These are phyloP conservation scores for Fusarium sublunatum DNA, from an alignment of 2,329 filamentous ascomycete species.

Conservation along the genomic window DNA sequence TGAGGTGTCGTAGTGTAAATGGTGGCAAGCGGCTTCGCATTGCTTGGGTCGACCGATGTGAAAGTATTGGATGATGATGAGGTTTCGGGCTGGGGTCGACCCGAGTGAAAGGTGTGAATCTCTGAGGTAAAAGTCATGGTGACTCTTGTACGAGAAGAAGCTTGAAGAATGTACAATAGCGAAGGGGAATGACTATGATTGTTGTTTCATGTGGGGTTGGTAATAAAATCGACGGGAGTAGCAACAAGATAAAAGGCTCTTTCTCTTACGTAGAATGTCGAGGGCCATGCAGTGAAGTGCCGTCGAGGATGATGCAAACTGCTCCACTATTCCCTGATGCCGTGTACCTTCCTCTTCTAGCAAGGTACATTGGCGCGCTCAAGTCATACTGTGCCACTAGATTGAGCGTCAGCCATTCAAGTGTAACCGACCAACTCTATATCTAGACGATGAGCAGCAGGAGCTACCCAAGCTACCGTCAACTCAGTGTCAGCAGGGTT, in stretches of 20 bases:
- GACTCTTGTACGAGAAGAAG: background rate
- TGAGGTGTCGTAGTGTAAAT: conserved; percentile 75
- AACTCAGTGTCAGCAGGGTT: background rate
- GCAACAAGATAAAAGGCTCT: conserved; percentile 9
- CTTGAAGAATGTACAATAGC: too few species aligned
- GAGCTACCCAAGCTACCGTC: conserved; percentile 2
- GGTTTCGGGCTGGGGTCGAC: conserved; percentile 69
- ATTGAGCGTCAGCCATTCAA: conserved; percentile 3
- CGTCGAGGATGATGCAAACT: background rate
- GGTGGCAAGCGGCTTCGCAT: conserved; percentile 73
- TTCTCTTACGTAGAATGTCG: background rate
- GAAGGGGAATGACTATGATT: too few species aligned
- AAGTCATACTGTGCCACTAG: conserved; percentile 19
- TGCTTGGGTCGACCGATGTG: conserved; percentile 79
- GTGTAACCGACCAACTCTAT: background rate
- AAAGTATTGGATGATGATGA: conserved; percentile 72
- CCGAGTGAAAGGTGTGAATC: conserved; percentile 79
- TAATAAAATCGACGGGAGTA: conserved; percentile 7
- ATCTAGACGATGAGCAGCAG: background rate
- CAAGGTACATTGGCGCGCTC: conserved; percentile 17
- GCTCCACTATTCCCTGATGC: conserved; percentile 16
- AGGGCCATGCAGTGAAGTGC: conserved; percentile 8
- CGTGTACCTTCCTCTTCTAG: conserved; percentile 29
- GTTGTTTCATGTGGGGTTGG: conserved; percentile 2
- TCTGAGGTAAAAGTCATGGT: conserved; percentile 53